phyloP scores from a whole-genome alignment of 108 stramenopile species.

The Mediolabrus comicus region DNA sequence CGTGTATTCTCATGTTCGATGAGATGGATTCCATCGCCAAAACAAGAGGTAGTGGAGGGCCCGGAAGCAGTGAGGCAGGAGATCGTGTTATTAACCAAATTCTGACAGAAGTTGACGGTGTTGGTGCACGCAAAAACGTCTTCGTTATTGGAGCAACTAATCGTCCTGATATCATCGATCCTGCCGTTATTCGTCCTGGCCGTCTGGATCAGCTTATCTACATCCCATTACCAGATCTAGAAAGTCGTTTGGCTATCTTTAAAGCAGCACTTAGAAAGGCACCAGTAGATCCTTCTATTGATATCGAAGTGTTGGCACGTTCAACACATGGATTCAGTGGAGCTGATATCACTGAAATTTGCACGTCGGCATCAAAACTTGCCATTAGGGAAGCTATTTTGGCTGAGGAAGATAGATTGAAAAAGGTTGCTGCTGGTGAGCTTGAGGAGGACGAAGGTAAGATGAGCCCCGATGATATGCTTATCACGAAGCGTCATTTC shows the following conservation, averaged over 20 bases:
- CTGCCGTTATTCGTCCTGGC: slow-evolving; percentile 93
- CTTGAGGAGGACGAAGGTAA: slow-evolving; percentile 55
- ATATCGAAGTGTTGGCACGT: slow-evolving; percentile 82
- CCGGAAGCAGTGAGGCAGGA: slow-evolving; percentile 90
- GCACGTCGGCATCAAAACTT: slow-evolving; percentile 88
- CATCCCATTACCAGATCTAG: slow-evolving; percentile 89
- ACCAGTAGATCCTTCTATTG: slow-evolving; percentile 80
- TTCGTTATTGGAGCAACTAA: slow-evolving; percentile 96
- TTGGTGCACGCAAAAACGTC: slow-evolving; percentile 92
- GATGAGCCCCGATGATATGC: slow-evolving; percentile 48
- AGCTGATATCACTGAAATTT: slow-evolving; percentile 96
- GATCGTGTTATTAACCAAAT: slow-evolving; percentile 99
- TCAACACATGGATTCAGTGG: slow-evolving; percentile 93
- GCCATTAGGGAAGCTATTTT: slow-evolving; percentile 93
- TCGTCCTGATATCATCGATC: slow-evolving; percentile 92
- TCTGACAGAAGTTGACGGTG: slow-evolving; percentile 97
- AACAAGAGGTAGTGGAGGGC: slow-evolving; percentile 68
- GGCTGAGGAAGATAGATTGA: slow-evolving; percentile 55
- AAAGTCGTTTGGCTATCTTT: slow-evolving; percentile 92
- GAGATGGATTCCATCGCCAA: slow-evolving; percentile 97
- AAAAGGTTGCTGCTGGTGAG: slow-evolving; percentile 60
- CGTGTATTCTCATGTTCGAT: slow-evolving; percentile 99
- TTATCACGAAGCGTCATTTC: slow-evolving; percentile 85
- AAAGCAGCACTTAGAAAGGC: slow-evolving; percentile 94
- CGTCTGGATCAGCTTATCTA: slow-evolving; percentile 95